Percentiles rank a stretch among this genome's conserved stretches.
Evolutionary conservation across 345 rosid genomes (phyloP).

Genomic region (Salix brachista): DNA sequence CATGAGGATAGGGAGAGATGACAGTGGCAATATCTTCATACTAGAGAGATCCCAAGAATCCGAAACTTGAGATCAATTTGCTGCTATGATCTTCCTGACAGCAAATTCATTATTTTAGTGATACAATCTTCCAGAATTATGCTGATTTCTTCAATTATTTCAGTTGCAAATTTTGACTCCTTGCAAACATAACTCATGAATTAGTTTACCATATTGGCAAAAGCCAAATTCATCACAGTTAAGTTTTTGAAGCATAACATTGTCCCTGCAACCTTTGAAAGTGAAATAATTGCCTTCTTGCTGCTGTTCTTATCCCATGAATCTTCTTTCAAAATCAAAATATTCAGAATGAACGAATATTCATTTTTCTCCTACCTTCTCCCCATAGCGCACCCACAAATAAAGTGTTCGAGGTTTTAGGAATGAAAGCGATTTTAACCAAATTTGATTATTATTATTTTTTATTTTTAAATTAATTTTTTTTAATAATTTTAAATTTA

Average conservation of each 20-base stretch:
- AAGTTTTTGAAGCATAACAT: neutral
- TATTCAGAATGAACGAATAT: neutral
- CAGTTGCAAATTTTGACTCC: neutral
- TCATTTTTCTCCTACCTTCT: no score
- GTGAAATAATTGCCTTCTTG: neutral
- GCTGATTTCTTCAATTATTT: neutral
- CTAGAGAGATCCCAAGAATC: slow-evolving; percentile 52
- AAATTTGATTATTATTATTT: no score
- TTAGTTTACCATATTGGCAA: neutral
- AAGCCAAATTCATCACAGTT: neutral
- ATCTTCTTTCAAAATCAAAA: neutral
- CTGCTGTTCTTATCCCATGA: neutral
- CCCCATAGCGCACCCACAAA: no score
- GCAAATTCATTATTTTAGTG: neutral
- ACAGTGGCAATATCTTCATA: slow-evolving; percentile 69
- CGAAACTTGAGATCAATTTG: neutral
- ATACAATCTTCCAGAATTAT: neutral
- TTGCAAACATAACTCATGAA: neutral
- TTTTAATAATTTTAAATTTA: no score
- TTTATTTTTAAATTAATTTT: no score
- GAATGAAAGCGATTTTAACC: no score
- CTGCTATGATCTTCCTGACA: neutral
- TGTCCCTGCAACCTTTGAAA: neutral
- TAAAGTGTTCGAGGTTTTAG: no score
- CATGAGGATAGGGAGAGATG: slow-evolving; percentile 77